Base-by-base conservation (phyloP, 208 protist species). In the Trypanosoma theileri region DNA sequence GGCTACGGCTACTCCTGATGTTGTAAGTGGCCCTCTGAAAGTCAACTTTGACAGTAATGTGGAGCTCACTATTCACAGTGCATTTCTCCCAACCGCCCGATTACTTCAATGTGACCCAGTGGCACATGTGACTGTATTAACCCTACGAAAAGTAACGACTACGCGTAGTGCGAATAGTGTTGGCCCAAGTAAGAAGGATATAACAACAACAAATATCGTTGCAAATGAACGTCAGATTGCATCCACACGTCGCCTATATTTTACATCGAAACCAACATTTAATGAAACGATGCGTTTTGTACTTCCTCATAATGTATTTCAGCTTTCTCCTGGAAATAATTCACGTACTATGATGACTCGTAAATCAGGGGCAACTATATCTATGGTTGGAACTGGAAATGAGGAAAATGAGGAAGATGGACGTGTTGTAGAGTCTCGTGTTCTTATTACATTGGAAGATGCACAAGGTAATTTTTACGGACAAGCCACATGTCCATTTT, bases 401-500 rank as follows among this genome's bases (percentile, higher is more conserved):
- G 31, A 14, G 31, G 74, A 40, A 14, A 46, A 48, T 17, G 16
- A 13, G 1, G 46, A 52, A 9, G 53, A 48, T 41, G 48, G 58
- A 40, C 55, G 50, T 9, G 66, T 53, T 13, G 72, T 85, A 51
- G 83, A 73, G n/a, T 74, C 82, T 51, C 79, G 77, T 58, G 54
- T 93, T 31, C 68, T 89, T 26, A 59, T 93, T 60, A 84, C 83
- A 17, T 14, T 93, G 10, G 75, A 85, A 51, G 84, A 87, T 14
- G 75, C 63, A 22, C 57, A 60, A 0, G 65, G 63, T 2, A 19
- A 71, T 3, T 79, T 75, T 17, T 89, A 80, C 55, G 90, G 90
- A 8, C 73, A 91, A 59, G 90, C 88, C 22, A 84, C 81, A 52
- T 87, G 79, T 54, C 88, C 85, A 28, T 96, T 96, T 80, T 81